Percentiles rank a stretch among this genome's conserved stretches.
phyloP scores from a whole-genome alignment of 2,329 filamentous ascomycete genomes.

The Aspergillus sp. region DNA sequence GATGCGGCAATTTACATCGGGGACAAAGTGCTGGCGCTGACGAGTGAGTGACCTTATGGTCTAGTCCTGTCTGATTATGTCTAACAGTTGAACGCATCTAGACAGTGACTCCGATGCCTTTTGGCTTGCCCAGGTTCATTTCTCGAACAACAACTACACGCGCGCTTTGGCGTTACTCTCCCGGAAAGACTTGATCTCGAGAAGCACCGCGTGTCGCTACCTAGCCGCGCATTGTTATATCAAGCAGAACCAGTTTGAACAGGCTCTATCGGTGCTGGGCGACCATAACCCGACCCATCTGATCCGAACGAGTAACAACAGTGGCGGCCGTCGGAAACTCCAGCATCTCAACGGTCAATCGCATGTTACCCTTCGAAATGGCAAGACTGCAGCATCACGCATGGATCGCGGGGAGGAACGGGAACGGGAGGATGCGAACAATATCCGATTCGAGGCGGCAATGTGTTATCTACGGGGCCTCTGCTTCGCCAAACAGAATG shows the following conservation, averaged over 20 bases:
- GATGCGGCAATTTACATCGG: slow-evolving; percentile 96
- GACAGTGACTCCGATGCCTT: slow-evolving; percentile 93
- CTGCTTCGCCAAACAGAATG: slow-evolving; percentile 95
- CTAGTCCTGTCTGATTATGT: not conserved
- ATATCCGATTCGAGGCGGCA: slow-evolving; percentile 84
- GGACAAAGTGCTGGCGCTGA: slow-evolving; percentile 92
- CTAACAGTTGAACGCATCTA: slow-evolving; percentile 34
- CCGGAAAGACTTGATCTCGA: slow-evolving; percentile 74
- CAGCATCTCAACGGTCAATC: slow-evolving; percentile 60
- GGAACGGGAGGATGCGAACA: slow-evolving; percentile 67
- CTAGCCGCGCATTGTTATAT: slow-evolving; percentile 92
- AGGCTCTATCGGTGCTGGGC: slow-evolving; percentile 80
- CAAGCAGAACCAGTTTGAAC: slow-evolving; percentile 85
- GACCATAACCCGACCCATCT: slow-evolving; percentile 93
- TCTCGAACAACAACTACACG: slow-evolving; percentile 90
- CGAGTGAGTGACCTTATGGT: slow-evolving; percentile 58
- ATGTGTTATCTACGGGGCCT: slow-evolving; percentile 96
- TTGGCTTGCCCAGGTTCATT: slow-evolving; percentile 97
- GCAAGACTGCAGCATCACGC: slow-evolving; percentile 47
- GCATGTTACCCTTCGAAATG: slow-evolving; percentile 49
- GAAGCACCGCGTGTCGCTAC: slow-evolving; percentile 85
- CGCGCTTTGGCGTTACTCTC: slow-evolving; percentile 83
- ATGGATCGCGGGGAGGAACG: slow-evolving; percentile 59
- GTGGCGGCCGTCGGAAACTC: slow-evolving; percentile 65
- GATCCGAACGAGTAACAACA: slow-evolving; percentile 66